Evolutionary conservation across 2,329 filamentous ascomycete genomes (phyloP), one percentile per base, ranked within the genome.

Genomic region (Falciphora oryzae): DNA sequence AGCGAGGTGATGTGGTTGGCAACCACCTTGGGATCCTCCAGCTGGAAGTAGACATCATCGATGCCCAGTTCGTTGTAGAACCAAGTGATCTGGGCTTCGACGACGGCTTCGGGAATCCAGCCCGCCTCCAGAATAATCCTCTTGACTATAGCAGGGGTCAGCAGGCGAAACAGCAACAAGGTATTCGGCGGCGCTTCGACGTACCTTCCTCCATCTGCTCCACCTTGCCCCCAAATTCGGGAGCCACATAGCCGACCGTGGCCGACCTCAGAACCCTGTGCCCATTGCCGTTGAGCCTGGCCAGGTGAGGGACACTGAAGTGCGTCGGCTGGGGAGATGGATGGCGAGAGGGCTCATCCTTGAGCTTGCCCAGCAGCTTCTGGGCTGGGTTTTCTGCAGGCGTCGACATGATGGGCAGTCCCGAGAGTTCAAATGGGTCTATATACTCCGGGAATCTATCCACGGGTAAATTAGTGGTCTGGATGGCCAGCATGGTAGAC

Each of bases 41-140:
- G 93, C 75, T 93, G 88, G 80, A 98, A 98, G 83, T 97, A 98
- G 79, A 96, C 94, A 82, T 97, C 95, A 73, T 99, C 95, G 72
- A 99, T 99, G 71, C 95, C 70, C 29, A 99, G 87, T 77, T 96
- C 90, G 75, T 95, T 91, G 82, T 99, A 99, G 82, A 99, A 99
- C 94, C 95, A 99, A 66, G 87, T 84, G 63, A 93, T 91, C 79
- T 99, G 93, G 31, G 88, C 84, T 68, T 96, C 90, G 68, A 97
- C 85, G 69, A 96, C 90, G 63, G 90, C 83, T 65, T 85, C 83
- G 1, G 95, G 95, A 67, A 99, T 91, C 85, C 96, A 97, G 66
- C 89, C 91, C 73, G 89, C 90, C 69, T 89, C 85, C 73, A 87
- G 83, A 70, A 97, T 87, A 73, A 89, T 81, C 69, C 89, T 88